Evolutionary conservation across 352 stramenopile genomes (phyloP), one percentile per base, ranked within the genome.

Genomic region (Pythium pectinolyticum): DNA sequence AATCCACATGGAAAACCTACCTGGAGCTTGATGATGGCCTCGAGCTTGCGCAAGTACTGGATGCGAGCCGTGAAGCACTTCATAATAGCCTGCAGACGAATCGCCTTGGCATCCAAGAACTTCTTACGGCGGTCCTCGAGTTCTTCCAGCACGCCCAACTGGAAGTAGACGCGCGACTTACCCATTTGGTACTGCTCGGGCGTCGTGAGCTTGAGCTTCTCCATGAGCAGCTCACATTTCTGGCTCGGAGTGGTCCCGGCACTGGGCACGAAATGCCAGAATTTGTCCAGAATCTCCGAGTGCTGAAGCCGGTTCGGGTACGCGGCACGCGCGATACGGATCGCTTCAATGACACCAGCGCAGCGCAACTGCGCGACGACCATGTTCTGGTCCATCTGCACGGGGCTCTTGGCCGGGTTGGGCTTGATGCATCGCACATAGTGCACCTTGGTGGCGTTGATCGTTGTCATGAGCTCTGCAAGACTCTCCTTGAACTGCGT

Each of bases 361-460:
- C 99, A 99, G 31, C 91, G 85, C 43, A 99, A 71, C 73, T 99
- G 97, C 39, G 98, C 94, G 3, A 98, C 94, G 5, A 98, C 86
- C 79, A 98, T 93, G 24, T 88, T 77, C 35, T 98, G 75, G 46
- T 97, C 94, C 80, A 99, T 92, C n/a, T 57, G 73, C 1, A 63
- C 77, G 9, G 86, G 58, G 66, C 97, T 97, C 70, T 99, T 97
- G 32, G 97, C 89, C 71, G 98, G 88, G 77, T 99, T 99, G 0
- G 97, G 97, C 81, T 99, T 99, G 60, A 99, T 98, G 76, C 97
- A 99, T 37, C 97, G 88, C 49, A 99, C 96, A 67, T 99, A 99
- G 69, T 99, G 97, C 17, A 98, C 95, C 55, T 97, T 89, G 0
- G 96, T 99, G 7, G 79, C 78, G 65, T 98, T 91, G 31, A 99